Evolutionary conservation across 345 rosid genomes (phyloP), one percentile per base, ranked within the genome.

Genomic region (Citrus sp.): DNA sequence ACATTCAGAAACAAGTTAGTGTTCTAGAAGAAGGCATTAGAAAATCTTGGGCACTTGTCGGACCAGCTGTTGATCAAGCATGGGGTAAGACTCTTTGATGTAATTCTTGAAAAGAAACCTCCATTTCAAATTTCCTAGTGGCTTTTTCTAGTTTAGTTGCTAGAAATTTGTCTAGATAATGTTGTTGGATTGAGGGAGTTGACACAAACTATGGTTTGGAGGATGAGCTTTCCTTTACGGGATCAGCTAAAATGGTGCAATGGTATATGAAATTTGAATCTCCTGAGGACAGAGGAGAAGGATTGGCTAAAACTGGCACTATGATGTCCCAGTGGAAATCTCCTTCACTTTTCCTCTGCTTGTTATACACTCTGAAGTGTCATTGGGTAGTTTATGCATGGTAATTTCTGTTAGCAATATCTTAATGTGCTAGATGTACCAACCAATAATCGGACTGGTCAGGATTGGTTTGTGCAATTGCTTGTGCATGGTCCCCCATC

Each of bases 11-110:
- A 78, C 94, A 95, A 81, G 79, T 89, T 73, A 79, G 86, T 81
- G 77, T 82, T 70, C 88, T 90, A 73, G 98, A 93, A 87, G 91
- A 87, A 72, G 91, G 91, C 74, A 91, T 95, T 72, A 88, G 92
- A 83, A 92, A 91, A 80, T 88, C 90, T 67, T 93, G 97, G 96
- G 88, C 86, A 51, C 78, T 78, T 75, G 88, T 88, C 66, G 70
- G 83, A 84, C 79, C 88, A 51, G 85, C 88, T 77, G 80, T 76
- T 76, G 54, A 54, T 80, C 79, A 84, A 62, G 74, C 58, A 54
- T 61, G 42, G 67, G 80, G 94, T 82, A 80, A 84, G 87, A 79
- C 13, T 74, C 38, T 74, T 72, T 69, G 62, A 51, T 55, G 69
- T 56, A 13, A 58, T 46, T 78, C 63, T 82, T 61, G 40, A 78